Evolutionary conservation across 2,329 filamentous ascomycete species (phyloP), one percentile per base, ranked within the genome.

Genomic region (Epichloe elymi): DNA sequence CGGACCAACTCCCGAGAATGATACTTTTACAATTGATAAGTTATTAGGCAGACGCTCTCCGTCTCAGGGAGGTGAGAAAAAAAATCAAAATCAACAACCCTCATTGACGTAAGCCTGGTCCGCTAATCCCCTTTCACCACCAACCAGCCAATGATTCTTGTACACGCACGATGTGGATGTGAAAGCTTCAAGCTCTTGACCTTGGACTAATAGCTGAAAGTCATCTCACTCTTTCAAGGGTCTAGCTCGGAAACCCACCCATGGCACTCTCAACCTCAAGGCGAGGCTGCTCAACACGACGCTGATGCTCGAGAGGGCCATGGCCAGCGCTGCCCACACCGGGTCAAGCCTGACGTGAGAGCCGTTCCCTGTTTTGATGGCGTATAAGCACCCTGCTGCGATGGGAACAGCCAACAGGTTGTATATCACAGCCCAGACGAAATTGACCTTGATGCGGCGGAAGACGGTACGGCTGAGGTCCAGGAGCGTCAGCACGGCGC

Each of bases 241-340:
- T 19, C 43, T 44, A 41, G 54, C 53, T 52, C 70, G 63, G 58
- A 74, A 78, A 2, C 74, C 73, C 10, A 76, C 37, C 20, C 66
- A 59, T 8, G 70, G 69, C 11, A 75, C 52, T 46, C 63, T 56
- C 50, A 65, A 75, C 63, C 83, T 78, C 69, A 96, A 67, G 47
- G 82, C 74, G 60, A 95, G 67, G 69, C 86, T 91, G 64, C 88
- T 95, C 62, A 80, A 69, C 48, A 96, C 85, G 44, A 97, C 90
- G 61, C 86, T 93, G 57, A 96, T 83, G 65, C 86, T 91, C 67
- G 89, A 95, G 65, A 90, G 67, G 26, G 91, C 91, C 91, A 96
- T 97, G 1, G 90, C 90, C 63, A 95, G 68, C 57, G 83, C 85
- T 5, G 90, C 91, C 90, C 90, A 96, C 1, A 86, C 86, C 0